These are phyloP conservation scores for Talaromyces ruber DNA, from an alignment of 495 filamentous ascomycete genomes.

Conservation along the genomic window DNA sequence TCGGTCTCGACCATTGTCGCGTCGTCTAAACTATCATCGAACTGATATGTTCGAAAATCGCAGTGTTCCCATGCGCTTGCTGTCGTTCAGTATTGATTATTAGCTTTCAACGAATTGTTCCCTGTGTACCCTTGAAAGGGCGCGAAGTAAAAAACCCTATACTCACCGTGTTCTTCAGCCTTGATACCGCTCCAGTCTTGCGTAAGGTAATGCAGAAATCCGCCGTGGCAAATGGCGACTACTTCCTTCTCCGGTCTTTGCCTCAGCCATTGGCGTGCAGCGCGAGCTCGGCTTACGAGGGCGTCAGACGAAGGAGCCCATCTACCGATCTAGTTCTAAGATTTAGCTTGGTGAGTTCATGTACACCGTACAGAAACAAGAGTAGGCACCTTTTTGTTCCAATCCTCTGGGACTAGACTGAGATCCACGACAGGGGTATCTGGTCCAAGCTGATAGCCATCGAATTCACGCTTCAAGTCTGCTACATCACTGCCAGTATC, in stretches of 20 bases:
- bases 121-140: too few species aligned
- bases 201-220: constrained; percentile 59
- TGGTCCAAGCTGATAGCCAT: constrained; percentile 18
- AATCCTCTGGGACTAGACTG: constrained; percentile 38
- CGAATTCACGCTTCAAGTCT: constrained; percentile 29
- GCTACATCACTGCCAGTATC: constrained; percentile 48
- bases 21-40: constrained; percentile 23
- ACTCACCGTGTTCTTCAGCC: constrained; percentile 7
- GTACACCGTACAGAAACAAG: not conserved
- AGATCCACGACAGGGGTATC: constrained; percentile 44
- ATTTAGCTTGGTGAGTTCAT: not conserved
- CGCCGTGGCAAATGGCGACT: constrained; percentile 56
- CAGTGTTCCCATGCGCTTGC: constrained; percentile 7
- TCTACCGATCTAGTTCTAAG: constrained; percentile 15
- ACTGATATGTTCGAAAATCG: constrained; percentile 3
- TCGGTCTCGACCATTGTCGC: constrained; percentile 54
- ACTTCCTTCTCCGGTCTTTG: constrained; percentile 37
- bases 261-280: constrained; percentile 50
- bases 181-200: constrained; percentile 47
- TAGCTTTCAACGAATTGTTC: too few species aligned
- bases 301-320: constrained; percentile 43
- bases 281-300: constrained; percentile 48
- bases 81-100: not conserved
- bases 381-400: constrained; percentile 47
- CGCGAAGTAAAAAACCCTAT: not conserved